phyloP scores from a whole-genome alignment of 2,329 filamentous ascomycete genomes.

The Monosporascus sp. region DNA sequence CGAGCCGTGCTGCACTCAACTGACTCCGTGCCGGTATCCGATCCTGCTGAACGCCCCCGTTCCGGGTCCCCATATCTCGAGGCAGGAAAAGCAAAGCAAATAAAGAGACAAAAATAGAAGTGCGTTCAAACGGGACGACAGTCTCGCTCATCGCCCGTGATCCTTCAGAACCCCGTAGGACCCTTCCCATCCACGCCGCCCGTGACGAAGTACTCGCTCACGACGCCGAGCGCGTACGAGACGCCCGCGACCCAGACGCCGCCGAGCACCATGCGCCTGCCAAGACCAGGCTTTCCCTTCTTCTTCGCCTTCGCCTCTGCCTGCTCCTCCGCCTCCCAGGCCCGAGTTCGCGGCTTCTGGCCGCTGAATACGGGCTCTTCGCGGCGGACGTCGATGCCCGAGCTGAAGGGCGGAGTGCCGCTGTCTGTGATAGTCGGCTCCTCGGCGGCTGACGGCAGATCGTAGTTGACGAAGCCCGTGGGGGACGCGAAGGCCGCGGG shows the following conservation, averaged over 20 bases:
- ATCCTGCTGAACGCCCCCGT: no score
- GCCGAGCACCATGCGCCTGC: slow-evolving; percentile 46
- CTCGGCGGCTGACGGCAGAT: slow-evolving; percentile 30
- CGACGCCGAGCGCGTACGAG: slow-evolving; percentile 53
- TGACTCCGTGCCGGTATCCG: no score
- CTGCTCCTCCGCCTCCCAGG: slow-evolving; percentile 8
- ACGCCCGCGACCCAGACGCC: slow-evolving; percentile 50
- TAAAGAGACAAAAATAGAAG: no score
- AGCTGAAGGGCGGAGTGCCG: slow-evolving; percentile 32
- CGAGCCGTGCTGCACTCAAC: no score
- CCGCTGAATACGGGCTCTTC: slow-evolving; percentile 46
- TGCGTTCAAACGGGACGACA: no score
- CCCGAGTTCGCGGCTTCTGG: slow-evolving; percentile 20
- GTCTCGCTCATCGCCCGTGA: background rate
- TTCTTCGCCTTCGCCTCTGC: slow-evolving; percentile 7
- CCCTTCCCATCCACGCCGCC: slow-evolving; percentile 39
- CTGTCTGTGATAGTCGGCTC: slow-evolving; percentile 22
- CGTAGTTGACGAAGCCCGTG: slow-evolving; percentile 61
- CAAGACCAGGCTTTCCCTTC: slow-evolving; percentile 34
- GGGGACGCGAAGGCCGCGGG: slow-evolving; percentile 59
- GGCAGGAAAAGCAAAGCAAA: no score
- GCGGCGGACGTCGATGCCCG: slow-evolving; percentile 38
- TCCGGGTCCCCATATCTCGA: no score
- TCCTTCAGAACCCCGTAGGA: slow-evolving; percentile 26
- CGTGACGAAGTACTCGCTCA: slow-evolving; percentile 52